A percentile compares a stretch with the other conserved stretches of the same genome.
Evolutionary conservation across 2,329 filamentous ascomycete genomes (phyloP).

Genomic region (Fusarium bactridioides): DNA sequence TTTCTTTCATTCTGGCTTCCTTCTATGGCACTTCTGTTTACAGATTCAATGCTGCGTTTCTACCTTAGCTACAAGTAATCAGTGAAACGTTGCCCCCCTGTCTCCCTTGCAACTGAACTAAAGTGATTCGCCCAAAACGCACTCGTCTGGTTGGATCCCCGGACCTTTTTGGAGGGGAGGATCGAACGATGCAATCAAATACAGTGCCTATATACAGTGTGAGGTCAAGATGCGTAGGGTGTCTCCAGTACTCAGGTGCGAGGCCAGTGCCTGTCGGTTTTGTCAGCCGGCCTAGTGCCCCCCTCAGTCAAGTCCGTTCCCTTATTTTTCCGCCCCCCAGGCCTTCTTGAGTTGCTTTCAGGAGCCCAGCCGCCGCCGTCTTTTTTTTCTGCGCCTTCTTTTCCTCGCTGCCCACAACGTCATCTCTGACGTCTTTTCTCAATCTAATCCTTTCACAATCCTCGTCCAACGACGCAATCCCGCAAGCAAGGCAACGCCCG

Average conservation of each 20-base stretch:
- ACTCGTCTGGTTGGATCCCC: conserved; percentile 24
- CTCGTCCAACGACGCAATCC: conserved; percentile 45
- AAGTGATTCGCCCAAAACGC: not conserved
- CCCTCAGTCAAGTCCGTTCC: conserved; percentile 20
- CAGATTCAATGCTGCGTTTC: conserved; percentile 1
- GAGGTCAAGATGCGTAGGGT: not conserved
- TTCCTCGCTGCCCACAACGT: conserved; percentile 52
- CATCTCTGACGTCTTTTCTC: conserved; percentile 58
- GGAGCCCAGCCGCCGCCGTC: conserved; percentile 45
- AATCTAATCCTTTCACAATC: conserved; percentile 49
- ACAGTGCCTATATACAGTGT: conserved; percentile 35
- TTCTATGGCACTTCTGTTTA: conserved; percentile 19
- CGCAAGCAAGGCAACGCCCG: conserved; percentile 41
- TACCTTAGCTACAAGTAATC: not conserved
- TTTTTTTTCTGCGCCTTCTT: conserved; percentile 49
- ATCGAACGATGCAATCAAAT: conserved; percentile 40
- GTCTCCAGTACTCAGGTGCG: not conserved
- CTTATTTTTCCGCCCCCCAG: conserved; percentile 31
- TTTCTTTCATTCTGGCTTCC: conserved; percentile 12
- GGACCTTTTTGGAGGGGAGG: conserved; percentile 25
- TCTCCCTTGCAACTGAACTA: not conserved
- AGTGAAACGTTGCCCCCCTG: conserved; percentile 5
- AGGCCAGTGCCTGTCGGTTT: conserved; percentile 20
- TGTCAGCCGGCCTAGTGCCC: conserved; percentile 30
- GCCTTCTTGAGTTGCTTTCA: conserved; percentile 35